These are phyloP conservation scores for Moricandia moricandioides DNA, from an alignment of 345 rosid species.

Conservation along the genomic window DNA sequence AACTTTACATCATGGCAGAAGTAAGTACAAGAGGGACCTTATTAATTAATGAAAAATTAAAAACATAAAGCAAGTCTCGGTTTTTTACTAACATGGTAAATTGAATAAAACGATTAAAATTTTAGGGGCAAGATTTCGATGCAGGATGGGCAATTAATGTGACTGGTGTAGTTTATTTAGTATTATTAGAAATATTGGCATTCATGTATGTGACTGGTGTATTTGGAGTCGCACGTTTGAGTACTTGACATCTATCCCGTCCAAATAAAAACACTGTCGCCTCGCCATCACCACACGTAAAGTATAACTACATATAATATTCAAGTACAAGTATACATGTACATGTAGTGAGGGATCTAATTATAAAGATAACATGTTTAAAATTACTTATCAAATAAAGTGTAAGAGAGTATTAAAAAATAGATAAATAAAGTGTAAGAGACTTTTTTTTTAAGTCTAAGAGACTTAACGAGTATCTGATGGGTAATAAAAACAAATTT, in stretches of 20 bases:
- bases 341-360: not conserved
- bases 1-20: not conserved
- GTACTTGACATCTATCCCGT: conserved; percentile 29
- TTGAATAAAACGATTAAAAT: not conserved
- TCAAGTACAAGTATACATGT: not conserved
- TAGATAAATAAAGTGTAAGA: no score
- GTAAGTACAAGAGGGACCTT: conserved; percentile 5
- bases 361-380: no score
- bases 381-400: no score
- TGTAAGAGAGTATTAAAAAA: no score
- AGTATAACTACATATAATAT: not conserved
- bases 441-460: no score
- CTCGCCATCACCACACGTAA: conserved; percentile 30
- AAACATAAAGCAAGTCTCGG: not conserved
- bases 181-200: not conserved
- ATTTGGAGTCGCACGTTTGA: conserved; percentile 23
- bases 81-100: not conserved
- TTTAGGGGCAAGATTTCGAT: not conserved
- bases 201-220: conserved; percentile 1
- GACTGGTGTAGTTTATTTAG: not conserved
- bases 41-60: not conserved
- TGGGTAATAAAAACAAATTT: no score
- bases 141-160: conserved; percentile 21
- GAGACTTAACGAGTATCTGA: no score
- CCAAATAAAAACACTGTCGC: conserved; percentile 27